A percentile compares a stretch with the other conserved stretches of the same genome.
phyloP scores from a whole-genome alignment of 2,329 filamentous ascomycete species.

The Chaetomium strumarium region DNA sequence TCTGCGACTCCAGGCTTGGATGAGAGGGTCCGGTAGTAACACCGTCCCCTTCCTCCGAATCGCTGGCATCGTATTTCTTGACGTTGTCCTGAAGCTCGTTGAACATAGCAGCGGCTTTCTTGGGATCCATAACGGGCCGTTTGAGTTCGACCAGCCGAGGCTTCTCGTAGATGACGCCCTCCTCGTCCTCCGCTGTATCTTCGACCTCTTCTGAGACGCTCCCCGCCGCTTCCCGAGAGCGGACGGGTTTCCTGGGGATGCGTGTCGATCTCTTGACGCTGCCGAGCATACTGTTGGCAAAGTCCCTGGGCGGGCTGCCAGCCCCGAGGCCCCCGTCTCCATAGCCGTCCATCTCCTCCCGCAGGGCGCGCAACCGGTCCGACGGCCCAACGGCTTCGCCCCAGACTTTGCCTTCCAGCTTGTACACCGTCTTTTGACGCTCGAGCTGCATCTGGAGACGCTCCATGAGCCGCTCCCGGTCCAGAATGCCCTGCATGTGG shows the following conservation, averaged over 20 bases:
- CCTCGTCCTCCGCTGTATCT: slow-evolving; percentile 46
- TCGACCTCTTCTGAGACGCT: slow-evolving; percentile 44
- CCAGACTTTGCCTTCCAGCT: slow-evolving; percentile 90
- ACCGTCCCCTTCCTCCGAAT: slow-evolving; percentile 62
- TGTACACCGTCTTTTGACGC: slow-evolving; percentile 94
- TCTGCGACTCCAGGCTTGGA: slow-evolving; percentile 65
- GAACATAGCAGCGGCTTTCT: slow-evolving; percentile 59
- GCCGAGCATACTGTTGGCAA: slow-evolving; percentile 68
- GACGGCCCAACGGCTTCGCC: slow-evolving; percentile 76
- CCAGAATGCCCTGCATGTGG: slow-evolving; percentile 85
- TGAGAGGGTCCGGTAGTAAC: slow-evolving; percentile 70
- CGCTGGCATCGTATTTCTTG: slow-evolving; percentile 65
- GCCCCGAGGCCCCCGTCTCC: slow-evolving; percentile 42
- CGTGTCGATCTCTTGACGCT: slow-evolving; percentile 59
- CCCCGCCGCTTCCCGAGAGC: slow-evolving; percentile 31
- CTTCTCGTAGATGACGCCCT: slow-evolving; percentile 67
- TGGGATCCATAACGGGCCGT: slow-evolving; percentile 60
- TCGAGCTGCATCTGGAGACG: slow-evolving; percentile 92
- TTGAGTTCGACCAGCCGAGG: slow-evolving; percentile 74
- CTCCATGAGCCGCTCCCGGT: slow-evolving; percentile 87
- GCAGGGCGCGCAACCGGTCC: slow-evolving; percentile 82
- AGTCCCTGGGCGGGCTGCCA: slow-evolving; percentile 52
- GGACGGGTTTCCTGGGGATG: slow-evolving; percentile 50
- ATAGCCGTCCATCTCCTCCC: slow-evolving; percentile 82
- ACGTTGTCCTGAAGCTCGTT: slow-evolving; percentile 70